Base-by-base conservation (phyloP, 2,329 filamentous ascomycete species). In the Cladosporium velox region DNA sequence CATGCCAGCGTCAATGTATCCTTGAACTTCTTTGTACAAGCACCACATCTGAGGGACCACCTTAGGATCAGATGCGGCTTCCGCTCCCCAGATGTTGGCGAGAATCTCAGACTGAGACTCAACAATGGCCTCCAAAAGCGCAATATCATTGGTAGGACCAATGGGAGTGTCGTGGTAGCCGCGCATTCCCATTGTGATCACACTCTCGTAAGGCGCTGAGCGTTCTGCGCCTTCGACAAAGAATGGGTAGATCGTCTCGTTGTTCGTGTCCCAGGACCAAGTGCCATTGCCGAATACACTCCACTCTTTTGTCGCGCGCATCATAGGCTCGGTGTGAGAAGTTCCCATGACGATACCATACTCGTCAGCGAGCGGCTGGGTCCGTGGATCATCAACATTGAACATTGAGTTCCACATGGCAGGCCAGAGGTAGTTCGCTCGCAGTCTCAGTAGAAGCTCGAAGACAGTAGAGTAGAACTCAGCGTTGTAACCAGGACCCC, bases 391-490 rank as follows among this genome's bases (percentile, higher is more conserved):
- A 67, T 92, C 90, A 1, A 91, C 84, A 72, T 88, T 87, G 72
- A 92, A 90, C 83, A 91, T 91, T 69, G 84, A 85, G 6, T 84
- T 85, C 90, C 90, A 92, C 74, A 87, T 82, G 0, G 89, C 85
- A 0, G 90, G 90, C 90, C 90, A 92, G 59, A 92, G 80, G 72
- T 91, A 92, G 76, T 92, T 92, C 18, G 90, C 90, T 44, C 87
- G 84, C 32, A 90, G 81, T 7, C 90, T 84, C 6, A 92, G 84
- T 1, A 92, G 78, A 1, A 92, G 80, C 78, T 92, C 90, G 68
- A 91, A 91, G 24, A 92, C 86, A 24, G 85, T 84, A 4, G 84
- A 79, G 76, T 92, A 91, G 75, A 92, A 91, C 4, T 85, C 83
- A n/a, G n/a, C 79, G 77, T 72, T 71, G 66, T 67, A 73, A 18